Conservation (phyloP, 2,329 filamentous ascomycete genomes). For the Diaporthe vaccinii region DNA sequence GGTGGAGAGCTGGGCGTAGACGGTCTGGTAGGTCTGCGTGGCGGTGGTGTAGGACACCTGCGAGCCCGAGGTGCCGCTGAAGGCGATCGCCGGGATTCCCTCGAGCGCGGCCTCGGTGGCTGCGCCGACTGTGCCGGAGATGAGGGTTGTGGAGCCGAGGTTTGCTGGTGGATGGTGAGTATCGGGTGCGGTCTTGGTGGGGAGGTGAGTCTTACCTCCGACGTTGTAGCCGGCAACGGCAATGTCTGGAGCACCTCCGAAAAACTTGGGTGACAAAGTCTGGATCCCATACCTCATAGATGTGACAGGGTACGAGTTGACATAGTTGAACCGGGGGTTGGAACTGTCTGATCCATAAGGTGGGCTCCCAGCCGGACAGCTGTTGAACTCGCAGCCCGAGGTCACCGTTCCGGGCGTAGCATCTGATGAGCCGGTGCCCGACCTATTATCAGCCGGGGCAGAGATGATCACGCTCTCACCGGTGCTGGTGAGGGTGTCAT, state of each 20-base stretch:
- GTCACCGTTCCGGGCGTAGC: slow-evolving; percentile 61
- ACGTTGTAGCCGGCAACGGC: slow-evolving; percentile 75
- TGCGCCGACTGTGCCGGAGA: slow-evolving; percentile 78
- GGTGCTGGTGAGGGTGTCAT: slow-evolving; percentile 65
- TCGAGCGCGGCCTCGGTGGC: slow-evolving; percentile 69
- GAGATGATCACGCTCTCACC: slow-evolving; percentile 75
- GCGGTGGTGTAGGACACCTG: slow-evolving; percentile 52
- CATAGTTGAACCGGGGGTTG: slow-evolving; percentile 74
- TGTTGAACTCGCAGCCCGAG: slow-evolving; percentile 70
- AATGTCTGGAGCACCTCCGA: slow-evolving; percentile 69
- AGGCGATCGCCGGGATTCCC: slow-evolving; percentile 75
- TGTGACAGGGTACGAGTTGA: slow-evolving; percentile 78
- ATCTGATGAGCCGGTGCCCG: slow-evolving; percentile 71
- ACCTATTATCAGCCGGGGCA: slow-evolving; percentile 75
- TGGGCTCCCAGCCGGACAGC: slow-evolving; percentile 69
- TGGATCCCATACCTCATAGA: slow-evolving; percentile 74
- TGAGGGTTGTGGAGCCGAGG: slow-evolving; percentile 65
- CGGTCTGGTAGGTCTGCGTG: slow-evolving; percentile 57
- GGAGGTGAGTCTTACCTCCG: slow-evolving; percentile 46
- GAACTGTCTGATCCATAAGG: slow-evolving; percentile 70
- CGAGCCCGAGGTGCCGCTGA: slow-evolving; percentile 62
- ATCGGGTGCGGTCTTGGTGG: not conserved
- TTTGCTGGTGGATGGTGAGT: slow-evolving; percentile 54
- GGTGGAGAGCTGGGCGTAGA: slow-evolving; percentile 75
- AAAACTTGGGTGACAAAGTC: slow-evolving; percentile 66